Evolutionary conservation across 2,329 filamentous ascomycete genomes (phyloP), one percentile per base, ranked within the genome.

Genomic region (Corinectria fuckeliana): DNA sequence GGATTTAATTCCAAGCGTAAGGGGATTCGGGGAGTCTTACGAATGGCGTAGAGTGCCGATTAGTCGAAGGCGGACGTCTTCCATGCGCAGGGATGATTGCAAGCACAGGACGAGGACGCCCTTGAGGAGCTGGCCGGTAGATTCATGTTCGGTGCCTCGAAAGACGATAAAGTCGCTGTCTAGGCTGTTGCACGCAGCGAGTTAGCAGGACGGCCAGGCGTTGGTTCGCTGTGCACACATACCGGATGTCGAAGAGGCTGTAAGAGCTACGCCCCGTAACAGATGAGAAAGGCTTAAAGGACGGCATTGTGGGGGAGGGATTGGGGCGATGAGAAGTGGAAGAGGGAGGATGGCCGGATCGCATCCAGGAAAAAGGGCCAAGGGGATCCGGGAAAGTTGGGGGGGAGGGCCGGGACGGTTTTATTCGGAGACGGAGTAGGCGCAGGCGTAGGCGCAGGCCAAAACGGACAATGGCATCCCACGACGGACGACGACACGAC

Each of bases 121-220:
- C 71, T 89, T 91, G 65, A 95, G 78, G 53, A 91, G 77, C 69
- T 92, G 90, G 61, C 89, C 91, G 41, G 90, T 85, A 45, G 91
- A 90, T 72, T 94, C 91, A 72, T 90, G 83, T 56, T 91, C 88
- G 66, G 80, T 84, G 60, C 91, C 91, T 52, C 91, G 88, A 63
- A 95, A 89, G 26, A 94, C 88, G 59, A 94, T 86, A 57, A 93
- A 91, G 69, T 92, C 88, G 70, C 90, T 89, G 51, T 93, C 90
- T 60, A 93, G 84, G 51, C 91, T 93, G 69, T 16, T 36, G 14
- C 11, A 18, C 2, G 25, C 39, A 47, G 41, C 16, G 30, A 21
- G 34, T 68, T 44, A 67, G 61, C 25, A 51, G 14, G 11, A 9
- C 14, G 10, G 16, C 16, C 28, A 9, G 50, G 26, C 38, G 66